Conservation (phyloP, 2,329 filamentous ascomycete species). For the Colletotrichum sp. region DNA sequence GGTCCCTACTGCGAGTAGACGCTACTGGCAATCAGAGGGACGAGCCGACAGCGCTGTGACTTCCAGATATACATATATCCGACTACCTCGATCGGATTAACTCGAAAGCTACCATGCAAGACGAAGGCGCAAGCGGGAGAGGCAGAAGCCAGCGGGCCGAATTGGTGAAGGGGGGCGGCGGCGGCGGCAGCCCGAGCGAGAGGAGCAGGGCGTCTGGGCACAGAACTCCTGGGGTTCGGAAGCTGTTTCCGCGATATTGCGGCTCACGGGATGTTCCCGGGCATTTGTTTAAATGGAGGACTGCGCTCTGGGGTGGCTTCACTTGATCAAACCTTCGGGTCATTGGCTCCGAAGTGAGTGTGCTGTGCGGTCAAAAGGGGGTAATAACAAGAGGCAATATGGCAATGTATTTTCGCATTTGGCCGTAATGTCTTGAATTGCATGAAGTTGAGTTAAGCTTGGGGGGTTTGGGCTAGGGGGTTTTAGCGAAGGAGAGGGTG, state of each 20-base stretch:
- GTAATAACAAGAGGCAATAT: background rate
- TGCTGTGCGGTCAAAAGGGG: background rate
- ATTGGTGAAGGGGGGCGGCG: background rate
- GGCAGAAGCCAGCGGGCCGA: constrained; percentile 13
- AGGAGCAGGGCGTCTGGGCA: constrained; percentile 38
- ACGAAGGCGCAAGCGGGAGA: background rate
- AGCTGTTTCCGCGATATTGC: constrained; percentile 2
- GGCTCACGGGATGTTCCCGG: constrained; percentile 8
- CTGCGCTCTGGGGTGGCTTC: background rate
- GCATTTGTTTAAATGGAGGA: background rate
- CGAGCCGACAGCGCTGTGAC: background rate
- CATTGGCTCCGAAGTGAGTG: background rate
- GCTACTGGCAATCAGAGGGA: background rate
- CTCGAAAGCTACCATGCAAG: background rate
- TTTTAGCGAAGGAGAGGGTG: background rate
- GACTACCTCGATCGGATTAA: background rate
- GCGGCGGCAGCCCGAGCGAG: constrained; percentile 25
- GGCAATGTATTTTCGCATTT: background rate
- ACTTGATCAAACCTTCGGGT: background rate
- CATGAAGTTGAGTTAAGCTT: constrained; percentile 19
- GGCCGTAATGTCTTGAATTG: background rate
- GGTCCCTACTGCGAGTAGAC: no score
- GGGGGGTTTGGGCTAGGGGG: background rate
- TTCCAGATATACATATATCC: background rate
- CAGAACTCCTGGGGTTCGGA: constrained; percentile 7